Evolutionary conservation across 164 flowering plant genomes (phyloP).

Genomic region (Berberis thunbergii): DNA sequence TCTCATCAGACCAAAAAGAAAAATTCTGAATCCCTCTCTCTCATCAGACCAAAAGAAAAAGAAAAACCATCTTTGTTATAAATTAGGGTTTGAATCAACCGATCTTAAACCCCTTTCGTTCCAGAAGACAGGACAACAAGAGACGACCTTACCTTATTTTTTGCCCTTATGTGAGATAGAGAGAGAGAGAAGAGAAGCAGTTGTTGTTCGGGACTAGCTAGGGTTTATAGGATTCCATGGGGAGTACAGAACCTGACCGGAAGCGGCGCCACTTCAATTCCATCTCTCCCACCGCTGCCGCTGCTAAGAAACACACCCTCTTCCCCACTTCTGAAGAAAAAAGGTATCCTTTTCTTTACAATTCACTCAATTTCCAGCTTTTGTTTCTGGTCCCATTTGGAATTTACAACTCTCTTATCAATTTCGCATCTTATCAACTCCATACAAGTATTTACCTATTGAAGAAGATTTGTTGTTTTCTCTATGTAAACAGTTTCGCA

Average conservation of each 20-base stretch:
- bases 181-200: too few relatives aligned
- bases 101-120: too few relatives aligned
- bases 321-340: slow-evolving; percentile 61
- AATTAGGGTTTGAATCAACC: too few relatives aligned
- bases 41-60: too few relatives aligned
- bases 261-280: slow-evolving; percentile 76
- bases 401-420: not conserved
- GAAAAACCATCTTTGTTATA: too few relatives aligned
- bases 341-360: slow-evolving; percentile 35
- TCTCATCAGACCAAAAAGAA: too few relatives aligned
- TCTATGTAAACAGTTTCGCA: too few relatives aligned
- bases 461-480: not conserved
- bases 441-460: not conserved
- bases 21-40: too few relatives aligned
- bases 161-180: too few relatives aligned
- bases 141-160: too few relatives aligned
- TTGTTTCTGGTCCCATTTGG: not conserved
- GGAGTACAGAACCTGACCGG: slow-evolving; percentile 83
- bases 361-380: too few relatives aligned
- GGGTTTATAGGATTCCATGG: slow-evolving; percentile 32
- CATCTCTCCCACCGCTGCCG: slow-evolving; percentile 45
- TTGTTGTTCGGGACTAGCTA: slow-evolving; percentile 5
- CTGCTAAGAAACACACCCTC: slow-evolving; percentile 51
- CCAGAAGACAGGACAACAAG: too few relatives aligned
- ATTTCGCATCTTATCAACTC: not conserved